These are phyloP conservation scores for Pseudonectria foliicola DNA, from an alignment of 2,329 filamentous ascomycete genomes.

Conservation along the genomic window DNA sequence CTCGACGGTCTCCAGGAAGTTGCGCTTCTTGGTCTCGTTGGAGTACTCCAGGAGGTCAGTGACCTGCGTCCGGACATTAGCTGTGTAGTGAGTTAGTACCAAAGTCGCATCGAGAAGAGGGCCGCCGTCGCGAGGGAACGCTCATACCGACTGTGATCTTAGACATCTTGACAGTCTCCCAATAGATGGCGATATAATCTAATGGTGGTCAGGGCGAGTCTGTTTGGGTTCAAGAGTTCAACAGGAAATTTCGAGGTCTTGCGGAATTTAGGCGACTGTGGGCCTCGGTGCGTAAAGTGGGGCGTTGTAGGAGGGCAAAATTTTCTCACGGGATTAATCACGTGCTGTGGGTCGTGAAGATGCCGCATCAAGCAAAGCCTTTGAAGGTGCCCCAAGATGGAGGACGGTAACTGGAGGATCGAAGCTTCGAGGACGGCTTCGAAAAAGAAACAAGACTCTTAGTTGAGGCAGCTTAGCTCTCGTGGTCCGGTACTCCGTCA, in stretches of 20 bases:
- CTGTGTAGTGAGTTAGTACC: conserved; percentile 37
- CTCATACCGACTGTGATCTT: conserved; percentile 71
- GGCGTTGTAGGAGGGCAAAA: conserved; percentile 26
- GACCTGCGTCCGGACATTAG: conserved; percentile 95
- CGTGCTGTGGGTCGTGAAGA: conserved; percentile 18
- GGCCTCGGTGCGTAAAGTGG: conserved; percentile 18
- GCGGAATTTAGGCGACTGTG: conserved; percentile 13
- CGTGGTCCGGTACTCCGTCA: background rate
- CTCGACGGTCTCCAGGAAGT: conserved; percentile 94
- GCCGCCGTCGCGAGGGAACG: background rate
- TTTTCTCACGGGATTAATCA: conserved; percentile 27
- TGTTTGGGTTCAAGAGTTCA: conserved; percentile 9
- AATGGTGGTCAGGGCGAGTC: conserved; percentile 55
- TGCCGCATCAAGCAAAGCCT: conserved; percentile 6
- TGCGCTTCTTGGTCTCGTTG: conserved; percentile 89
- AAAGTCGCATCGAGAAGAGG: background rate
- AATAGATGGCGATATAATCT: conserved; percentile 60
- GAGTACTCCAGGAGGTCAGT: conserved; percentile 93
- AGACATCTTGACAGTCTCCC: conserved; percentile 85
- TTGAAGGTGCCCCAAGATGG: background rate
- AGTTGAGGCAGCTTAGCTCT: background rate
- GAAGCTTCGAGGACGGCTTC: conserved; percentile 5
- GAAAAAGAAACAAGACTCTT: conserved; percentile 1
- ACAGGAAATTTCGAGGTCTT: conserved; percentile 16
- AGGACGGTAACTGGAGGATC: too few species aligned